Evolutionary conservation across 192 early-diverging fungal species (phyloP), one percentile per base, ranked within the genome.

Genomic region (Umbelopsis ramanniana): DNA sequence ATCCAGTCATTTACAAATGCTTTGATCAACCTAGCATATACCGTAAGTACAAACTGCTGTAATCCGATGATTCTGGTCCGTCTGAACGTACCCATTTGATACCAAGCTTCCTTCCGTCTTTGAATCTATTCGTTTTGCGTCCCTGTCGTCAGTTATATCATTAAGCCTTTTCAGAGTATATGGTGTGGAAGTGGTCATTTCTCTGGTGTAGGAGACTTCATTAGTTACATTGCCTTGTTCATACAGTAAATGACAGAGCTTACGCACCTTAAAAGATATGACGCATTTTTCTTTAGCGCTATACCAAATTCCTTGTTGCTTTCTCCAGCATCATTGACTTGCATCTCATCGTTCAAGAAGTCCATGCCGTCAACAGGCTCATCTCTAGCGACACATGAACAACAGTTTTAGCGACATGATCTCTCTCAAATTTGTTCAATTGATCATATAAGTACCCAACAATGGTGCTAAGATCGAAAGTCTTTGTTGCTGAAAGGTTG

Each of bases 1-100:
- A 63, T 63, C 57, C 57, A 63, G 57, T 63, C 57, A 37, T 63
- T 63, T 8, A 63, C 19, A 35, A 63, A 63, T 0, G 57, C 33
- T 12, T 12, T 63, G 33, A 63, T 63, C 57, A 63, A 35, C 17
- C 57, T 63, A 19, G n/a, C 9, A 15, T 50, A 50, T n/a, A 50
- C 4, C 48, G 15, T 21, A 19, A 6, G 19, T 17, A n/a, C 48
- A 43, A 29, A 29, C 29, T 43, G 48, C 48, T 9, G 48, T 15
- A 21, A 50, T 9, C 5, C 46, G 4, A 4, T 4, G 4, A 6
- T 21, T 6, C 0, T 63, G 3, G 6, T 38, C 29, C 2, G 19
- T n/a, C 33, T 19, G 26, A 14, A 37, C 57, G 15, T 63, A 63
- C 57, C 57, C 57, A 0, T 26, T 5, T 33, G 26, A 12, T 37